phyloP scores from a whole-genome alignment of 2,329 filamentous ascomycete species.

The Nemania diffusa region DNA sequence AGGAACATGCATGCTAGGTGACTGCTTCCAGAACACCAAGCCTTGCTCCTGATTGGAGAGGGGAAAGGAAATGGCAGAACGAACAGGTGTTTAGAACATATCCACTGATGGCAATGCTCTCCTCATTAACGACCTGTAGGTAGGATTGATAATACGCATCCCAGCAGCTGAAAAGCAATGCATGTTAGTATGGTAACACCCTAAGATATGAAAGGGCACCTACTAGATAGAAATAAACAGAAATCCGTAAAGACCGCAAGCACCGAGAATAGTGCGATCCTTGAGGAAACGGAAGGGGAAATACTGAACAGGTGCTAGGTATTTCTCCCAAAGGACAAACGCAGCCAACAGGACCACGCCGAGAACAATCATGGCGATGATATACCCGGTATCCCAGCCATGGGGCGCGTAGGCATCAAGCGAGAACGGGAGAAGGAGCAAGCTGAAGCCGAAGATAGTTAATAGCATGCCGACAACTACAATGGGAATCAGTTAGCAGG shows the following conservation, averaged over 20 bases:
- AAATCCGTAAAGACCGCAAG: slow-evolving; percentile 11
- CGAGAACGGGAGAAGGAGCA: slow-evolving; percentile 16
- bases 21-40: not conserved
- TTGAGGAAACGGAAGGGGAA: slow-evolving; percentile 22
- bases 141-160: slow-evolving; percentile 23
- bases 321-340: slow-evolving; percentile 23
- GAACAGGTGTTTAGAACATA: slow-evolving; percentile 20
- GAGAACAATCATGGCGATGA: slow-evolving; percentile 20
- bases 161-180: slow-evolving; percentile 4
- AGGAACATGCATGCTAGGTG: not conserved
- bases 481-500: not conserved
- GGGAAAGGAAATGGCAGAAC: not conserved
- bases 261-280: slow-evolving; percentile 16
- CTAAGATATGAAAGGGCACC: not conserved
- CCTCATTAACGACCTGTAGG: slow-evolving; percentile 18
- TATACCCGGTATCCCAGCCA: slow-evolving; percentile 21
- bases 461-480: slow-evolving; percentile 62
- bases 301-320: slow-evolving; percentile 14
- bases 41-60: not conserved
- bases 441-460: slow-evolving; percentile 56
- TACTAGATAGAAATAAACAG: slow-evolving; percentile 19
- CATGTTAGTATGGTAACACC: not conserved
- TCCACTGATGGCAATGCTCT: slow-evolving; percentile 10
- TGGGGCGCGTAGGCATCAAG: slow-evolving; percentile 5
- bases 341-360: slow-evolving; percentile 9